Evolutionary conservation across 768 basidiomycete species (phyloP).

Genomic region (Leccinellum luteum): DNA sequence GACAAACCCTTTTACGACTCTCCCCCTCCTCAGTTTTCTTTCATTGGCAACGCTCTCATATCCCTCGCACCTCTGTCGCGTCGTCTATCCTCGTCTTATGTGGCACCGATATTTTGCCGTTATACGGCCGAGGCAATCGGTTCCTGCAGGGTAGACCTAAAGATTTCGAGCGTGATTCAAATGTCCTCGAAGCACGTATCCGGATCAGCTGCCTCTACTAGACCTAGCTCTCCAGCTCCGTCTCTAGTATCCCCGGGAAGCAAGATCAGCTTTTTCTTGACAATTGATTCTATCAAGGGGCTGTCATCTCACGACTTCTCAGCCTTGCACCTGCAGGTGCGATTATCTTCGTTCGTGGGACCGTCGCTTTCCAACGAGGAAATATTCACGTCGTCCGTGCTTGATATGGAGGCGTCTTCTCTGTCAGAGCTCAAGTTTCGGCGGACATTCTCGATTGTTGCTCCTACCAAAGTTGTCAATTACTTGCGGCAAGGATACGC

Average conservation of each 20-base stretch:
- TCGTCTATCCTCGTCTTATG: constrained; percentile 68
- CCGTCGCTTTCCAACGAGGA: constrained; percentile 69
- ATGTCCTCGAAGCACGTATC: constrained; percentile 57
- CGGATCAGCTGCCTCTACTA: constrained; percentile 64
- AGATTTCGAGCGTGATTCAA: constrained; percentile 65
- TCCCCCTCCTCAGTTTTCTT: constrained; percentile 86
- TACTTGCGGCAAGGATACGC: constrained; percentile 78
- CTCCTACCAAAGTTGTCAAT: constrained; percentile 66
- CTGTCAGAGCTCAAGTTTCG: constrained; percentile 83
- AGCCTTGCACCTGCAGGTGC: constrained; percentile 81
- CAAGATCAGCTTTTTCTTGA: constrained; percentile 82
- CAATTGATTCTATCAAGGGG: constrained; percentile 85
- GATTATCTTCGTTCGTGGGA: constrained; percentile 85
- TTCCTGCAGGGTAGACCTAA: constrained; percentile 85
- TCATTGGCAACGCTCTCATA: constrained; percentile 84
- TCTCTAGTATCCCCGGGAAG: constrained; percentile 66
- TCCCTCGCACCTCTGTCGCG: constrained; percentile 81
- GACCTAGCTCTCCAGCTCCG: constrained; percentile 74
- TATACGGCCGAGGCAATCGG: constrained; percentile 96
- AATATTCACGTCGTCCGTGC: constrained; percentile 68
- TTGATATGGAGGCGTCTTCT: constrained; percentile 71
- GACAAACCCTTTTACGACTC: constrained; percentile 92
- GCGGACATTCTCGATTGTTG: constrained; percentile 74
- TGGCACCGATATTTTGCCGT: constrained; percentile 86
- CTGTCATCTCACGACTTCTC: constrained; percentile 89